phyloP scores from a whole-genome alignment of 2,329 filamentous ascomycete genomes.

The Didymosphaeria variabile region DNA sequence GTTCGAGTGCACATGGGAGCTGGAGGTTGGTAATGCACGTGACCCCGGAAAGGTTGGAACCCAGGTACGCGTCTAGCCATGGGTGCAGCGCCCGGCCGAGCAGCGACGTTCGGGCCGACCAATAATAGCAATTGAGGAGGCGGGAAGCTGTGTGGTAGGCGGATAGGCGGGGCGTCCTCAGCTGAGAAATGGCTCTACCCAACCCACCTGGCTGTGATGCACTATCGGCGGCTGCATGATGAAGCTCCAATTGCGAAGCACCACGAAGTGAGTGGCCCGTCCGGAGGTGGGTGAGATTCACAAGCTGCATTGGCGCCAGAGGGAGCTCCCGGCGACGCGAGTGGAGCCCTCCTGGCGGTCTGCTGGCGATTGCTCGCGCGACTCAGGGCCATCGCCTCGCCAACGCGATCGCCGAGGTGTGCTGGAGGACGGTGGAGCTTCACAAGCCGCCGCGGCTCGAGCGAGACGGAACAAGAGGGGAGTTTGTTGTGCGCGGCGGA shows the following conservation, averaged over 20 bases:
- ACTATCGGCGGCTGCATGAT: slow-evolving; percentile 39
- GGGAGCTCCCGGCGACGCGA: slow-evolving; percentile 30
- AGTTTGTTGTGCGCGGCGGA: slow-evolving; percentile 12
- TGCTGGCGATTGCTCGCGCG: slow-evolving; percentile 23
- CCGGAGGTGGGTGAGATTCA: slow-evolving; percentile 25
- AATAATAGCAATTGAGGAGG: slow-evolving; percentile 37
- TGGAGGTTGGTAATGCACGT: background rate
- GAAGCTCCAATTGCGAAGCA: slow-evolving; percentile 42
- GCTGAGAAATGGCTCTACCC: slow-evolving; percentile 41
- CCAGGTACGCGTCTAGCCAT: background rate
- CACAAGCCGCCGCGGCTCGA: slow-evolving; percentile 37
- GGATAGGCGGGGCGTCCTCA: slow-evolving; percentile 33
- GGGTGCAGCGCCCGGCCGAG: background rate
- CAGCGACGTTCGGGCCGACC: slow-evolving; percentile 19
- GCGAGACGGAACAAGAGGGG: slow-evolving; percentile 11
- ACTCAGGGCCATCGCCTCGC: slow-evolving; percentile 27
- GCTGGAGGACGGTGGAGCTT: slow-evolving; percentile 30
- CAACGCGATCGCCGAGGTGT: slow-evolving; percentile 32
- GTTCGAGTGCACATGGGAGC: no score
- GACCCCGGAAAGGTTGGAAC: background rate
- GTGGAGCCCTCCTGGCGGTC: slow-evolving; percentile 21
- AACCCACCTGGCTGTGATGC: slow-evolving; percentile 20
- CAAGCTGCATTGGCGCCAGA: slow-evolving; percentile 27
- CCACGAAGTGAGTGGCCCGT: slow-evolving; percentile 39
- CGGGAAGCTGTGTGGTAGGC: slow-evolving; percentile 31